Evolutionary conservation across 768 basidiomycete species (phyloP).

Genomic region (Leucosporidium creatinivorum): DNA sequence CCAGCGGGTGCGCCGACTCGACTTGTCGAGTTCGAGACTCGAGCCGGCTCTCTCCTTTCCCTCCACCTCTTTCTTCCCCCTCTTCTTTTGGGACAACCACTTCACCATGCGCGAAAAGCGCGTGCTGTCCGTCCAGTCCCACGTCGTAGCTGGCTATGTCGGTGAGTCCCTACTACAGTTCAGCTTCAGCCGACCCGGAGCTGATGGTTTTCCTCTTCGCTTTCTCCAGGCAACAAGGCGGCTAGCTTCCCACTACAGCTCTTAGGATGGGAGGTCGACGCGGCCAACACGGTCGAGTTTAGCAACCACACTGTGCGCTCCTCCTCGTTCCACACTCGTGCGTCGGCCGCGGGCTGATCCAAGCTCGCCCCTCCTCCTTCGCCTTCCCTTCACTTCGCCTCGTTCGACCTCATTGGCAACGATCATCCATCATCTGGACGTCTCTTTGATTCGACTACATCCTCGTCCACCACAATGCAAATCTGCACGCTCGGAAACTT

Average conservation of each 20-base stretch:
- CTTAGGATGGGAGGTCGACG: constrained; percentile 93
- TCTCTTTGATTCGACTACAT: background rate
- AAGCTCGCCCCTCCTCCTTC: background rate
- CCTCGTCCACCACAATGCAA: no score
- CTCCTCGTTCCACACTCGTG: background rate
- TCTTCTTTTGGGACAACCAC: no score
- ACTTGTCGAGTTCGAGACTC: no score
- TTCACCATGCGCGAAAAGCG: constrained; percentile 40
- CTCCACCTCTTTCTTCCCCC: no score
- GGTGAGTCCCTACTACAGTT: constrained; percentile 51
- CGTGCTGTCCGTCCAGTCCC: constrained; percentile 83
- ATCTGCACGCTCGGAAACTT: background rate
- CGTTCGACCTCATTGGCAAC: background rate
- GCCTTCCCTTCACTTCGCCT: background rate
- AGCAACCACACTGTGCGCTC: constrained; percentile 78
- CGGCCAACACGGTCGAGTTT: constrained; percentile 66
- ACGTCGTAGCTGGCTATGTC: constrained; percentile 89
- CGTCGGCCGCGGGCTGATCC: background rate
- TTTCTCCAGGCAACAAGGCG: constrained; percentile 47
- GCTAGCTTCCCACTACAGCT: constrained; percentile 55
- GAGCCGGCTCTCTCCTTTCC: no score
- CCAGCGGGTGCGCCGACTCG: no score
- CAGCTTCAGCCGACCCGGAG: no score
- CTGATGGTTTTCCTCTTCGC: background rate
- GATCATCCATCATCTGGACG: background rate